Conservation (phyloP, 176 grass and related monocot species). For the Bromus sterilis region DNA sequence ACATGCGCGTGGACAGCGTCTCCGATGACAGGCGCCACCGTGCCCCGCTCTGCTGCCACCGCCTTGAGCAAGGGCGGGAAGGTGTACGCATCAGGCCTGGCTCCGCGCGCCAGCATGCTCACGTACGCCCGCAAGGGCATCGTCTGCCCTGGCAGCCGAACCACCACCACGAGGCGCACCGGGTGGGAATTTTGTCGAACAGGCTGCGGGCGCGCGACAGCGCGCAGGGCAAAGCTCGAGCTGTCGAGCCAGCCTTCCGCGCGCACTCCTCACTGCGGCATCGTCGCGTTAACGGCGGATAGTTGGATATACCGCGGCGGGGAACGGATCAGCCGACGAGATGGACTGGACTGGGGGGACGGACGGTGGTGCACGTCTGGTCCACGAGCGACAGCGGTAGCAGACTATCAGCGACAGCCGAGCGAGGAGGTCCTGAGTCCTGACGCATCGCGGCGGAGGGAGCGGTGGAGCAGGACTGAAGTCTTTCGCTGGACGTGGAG, state of each 20-base stretch:
- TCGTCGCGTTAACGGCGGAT: not conserved
- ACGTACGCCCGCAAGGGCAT: constrained; percentile 33
- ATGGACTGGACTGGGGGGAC: not conserved
- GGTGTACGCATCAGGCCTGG: constrained; percentile 51
- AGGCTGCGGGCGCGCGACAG: constrained; percentile 26
- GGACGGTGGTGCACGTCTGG: not conserved
- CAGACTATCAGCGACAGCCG: not conserved
- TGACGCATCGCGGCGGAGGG: not conserved
- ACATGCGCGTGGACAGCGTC: constrained; percentile 55
- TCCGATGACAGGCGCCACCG: not conserved
- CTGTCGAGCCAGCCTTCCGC: too few relatives aligned
- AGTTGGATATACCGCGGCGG: not conserved
- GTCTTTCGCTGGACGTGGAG: not conserved
- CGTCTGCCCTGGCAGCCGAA: constrained; percentile 4
- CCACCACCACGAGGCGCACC: not conserved
- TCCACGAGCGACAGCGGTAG: not conserved
- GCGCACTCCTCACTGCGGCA: not conserved
- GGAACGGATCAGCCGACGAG: not conserved
- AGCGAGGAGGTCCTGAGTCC: not conserved
- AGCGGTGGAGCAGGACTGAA: not conserved
- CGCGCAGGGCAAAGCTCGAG: not conserved
- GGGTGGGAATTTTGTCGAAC: constrained; percentile 51
- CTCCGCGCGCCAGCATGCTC: constrained; percentile 52
- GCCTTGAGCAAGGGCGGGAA: constrained; percentile 66
- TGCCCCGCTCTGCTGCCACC: constrained; percentile 21